A percentile compares a stretch with the other conserved stretches of the same genome.
These are phyloP conservation scores for Coemansia reversa DNA, from an alignment of 192 early-diverging fungal species.

Conservation along the genomic window DNA sequence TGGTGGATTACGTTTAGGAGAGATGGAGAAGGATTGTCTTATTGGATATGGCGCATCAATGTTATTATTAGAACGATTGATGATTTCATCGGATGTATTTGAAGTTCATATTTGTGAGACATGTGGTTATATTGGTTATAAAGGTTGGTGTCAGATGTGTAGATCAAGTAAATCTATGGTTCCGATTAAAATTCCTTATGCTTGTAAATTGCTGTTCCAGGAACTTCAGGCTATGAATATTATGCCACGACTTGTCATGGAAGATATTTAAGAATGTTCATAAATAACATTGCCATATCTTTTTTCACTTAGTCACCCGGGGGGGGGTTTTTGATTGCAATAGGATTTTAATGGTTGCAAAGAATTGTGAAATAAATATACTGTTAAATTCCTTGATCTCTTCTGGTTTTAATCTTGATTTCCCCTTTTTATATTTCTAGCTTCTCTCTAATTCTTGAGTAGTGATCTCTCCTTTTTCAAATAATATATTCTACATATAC, in stretches of 20 bases:
- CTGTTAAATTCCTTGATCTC: no score
- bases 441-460: no score
- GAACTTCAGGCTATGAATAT: conserved; percentile 97
- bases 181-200: conserved; percentile 94
- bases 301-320: neutral
- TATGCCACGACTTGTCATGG: conserved; percentile 71
- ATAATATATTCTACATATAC: no score
- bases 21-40: conserved; percentile 98
- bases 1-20: conserved; percentile 94
- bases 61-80: conserved; percentile 88
- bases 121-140: conserved; percentile 89
- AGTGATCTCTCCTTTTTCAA: no score
- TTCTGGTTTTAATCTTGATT: no score
- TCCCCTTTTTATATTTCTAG: no score
- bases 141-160: conserved; percentile 92
- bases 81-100: conserved; percentile 92
- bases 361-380: no score
- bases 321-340: neutral
- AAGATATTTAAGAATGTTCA: conserved; percentile 38
- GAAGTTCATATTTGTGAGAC: conserved; percentile 86
- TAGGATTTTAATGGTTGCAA: no score
- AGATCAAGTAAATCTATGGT: conserved; percentile 81
- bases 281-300: neutral
- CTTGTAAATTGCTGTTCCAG: conserved; percentile 97
- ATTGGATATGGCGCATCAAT: conserved; percentile 96